Percentiles rank a stretch among this genome's conserved stretches.
Evolutionary conservation across 257 asterid genomes (phyloP).

Genomic region (Solanum piurae): DNA sequence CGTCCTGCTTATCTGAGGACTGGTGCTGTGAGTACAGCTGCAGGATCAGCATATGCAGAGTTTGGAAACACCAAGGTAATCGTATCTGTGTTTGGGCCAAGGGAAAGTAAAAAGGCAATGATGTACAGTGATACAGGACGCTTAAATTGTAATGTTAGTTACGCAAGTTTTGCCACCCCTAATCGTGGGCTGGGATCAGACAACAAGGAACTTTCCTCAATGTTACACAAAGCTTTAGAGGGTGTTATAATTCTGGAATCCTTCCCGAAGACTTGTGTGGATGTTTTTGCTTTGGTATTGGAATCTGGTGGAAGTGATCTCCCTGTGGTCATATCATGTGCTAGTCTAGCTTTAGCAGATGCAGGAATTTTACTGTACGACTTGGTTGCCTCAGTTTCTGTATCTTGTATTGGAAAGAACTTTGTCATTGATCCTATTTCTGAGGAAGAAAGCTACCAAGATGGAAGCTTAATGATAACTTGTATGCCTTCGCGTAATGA

Average conservation of each 20-base stretch:
- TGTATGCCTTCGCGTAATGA: slow-evolving; percentile 90
- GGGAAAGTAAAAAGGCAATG: slow-evolving; percentile 99
- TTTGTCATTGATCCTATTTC: slow-evolving; percentile 73
- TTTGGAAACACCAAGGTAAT: slow-evolving; percentile 92
- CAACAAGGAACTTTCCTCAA: slow-evolving; percentile 65
- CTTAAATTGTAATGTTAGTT: slow-evolving; percentile 77
- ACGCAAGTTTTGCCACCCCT: slow-evolving; percentile 70
- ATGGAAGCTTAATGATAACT: slow-evolving; percentile 64
- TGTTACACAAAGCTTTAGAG: slow-evolving; percentile 89
- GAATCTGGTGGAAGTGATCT: slow-evolving; percentile 99
- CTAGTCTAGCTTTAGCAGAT: slow-evolving; percentile 97
- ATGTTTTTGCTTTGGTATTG: slow-evolving; percentile 95
- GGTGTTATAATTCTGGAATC: slow-evolving; percentile 84
- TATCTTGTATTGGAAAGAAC: slow-evolving; percentile 74
- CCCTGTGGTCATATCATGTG: slow-evolving; percentile 85
- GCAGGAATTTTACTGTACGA: slow-evolving; percentile 93
- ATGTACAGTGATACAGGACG: slow-evolving; percentile 82
- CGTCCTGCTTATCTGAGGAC: slow-evolving; percentile 90
- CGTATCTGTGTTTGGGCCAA: slow-evolving; percentile 92
- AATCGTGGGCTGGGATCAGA: slow-evolving; percentile 74
- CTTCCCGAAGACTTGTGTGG: slow-evolving; percentile 95
- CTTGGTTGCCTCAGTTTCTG: slow-evolving; percentile 82
- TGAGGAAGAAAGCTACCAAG: slow-evolving; percentile 80
- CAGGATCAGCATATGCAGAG: slow-evolving; percentile 98
- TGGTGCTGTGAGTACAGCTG: slow-evolving; percentile 86